Conservation (phyloP, 108 stramenopile genomes). For the Nitzschia sp. region DNA sequence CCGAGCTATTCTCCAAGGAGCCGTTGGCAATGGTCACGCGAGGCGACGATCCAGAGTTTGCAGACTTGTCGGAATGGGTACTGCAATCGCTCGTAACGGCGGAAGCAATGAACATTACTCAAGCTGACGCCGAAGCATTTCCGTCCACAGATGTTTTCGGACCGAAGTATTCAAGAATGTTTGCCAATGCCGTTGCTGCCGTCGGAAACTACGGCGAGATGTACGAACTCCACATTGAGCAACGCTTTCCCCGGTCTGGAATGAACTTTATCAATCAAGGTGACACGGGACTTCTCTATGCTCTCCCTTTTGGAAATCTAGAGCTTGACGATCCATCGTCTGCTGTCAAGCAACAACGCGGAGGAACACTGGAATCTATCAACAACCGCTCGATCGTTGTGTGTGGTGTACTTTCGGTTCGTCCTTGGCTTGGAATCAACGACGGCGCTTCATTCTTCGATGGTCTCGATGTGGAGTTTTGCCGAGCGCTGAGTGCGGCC, state of each 20-base stretch:
- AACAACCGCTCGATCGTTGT: conserved; percentile 17
- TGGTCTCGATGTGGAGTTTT: conserved; percentile 56
- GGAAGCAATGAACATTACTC: conserved; percentile 32
- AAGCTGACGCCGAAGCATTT: conserved; percentile 16
- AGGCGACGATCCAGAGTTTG: conserved; percentile 6
- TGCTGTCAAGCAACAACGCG: neutral
- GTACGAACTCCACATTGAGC: conserved; percentile 25
- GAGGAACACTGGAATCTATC: conserved; percentile 4
- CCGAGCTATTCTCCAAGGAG: conserved; percentile 1
- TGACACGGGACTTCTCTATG: conserved; percentile 37
- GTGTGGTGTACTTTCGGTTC: conserved; percentile 34
- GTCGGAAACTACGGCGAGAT: conserved; percentile 59
- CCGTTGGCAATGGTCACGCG: conserved; percentile 1
- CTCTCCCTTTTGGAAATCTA: conserved; percentile 38
- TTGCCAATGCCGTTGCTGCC: conserved; percentile 33
- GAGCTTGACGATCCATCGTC: neutral
- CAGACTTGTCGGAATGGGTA: conserved; percentile 49
- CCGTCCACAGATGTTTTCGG: conserved; percentile 11
- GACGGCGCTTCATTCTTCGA: neutral
- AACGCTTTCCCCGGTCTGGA: conserved; percentile 12
- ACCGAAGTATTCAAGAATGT: conserved; percentile 4
- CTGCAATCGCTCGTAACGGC: conserved; percentile 43
- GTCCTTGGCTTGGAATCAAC: conserved; percentile 13
- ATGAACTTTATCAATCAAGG: conserved; percentile 42
- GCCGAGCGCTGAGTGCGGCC: conserved; percentile 48